phyloP scores from a whole-genome alignment of 2,329 filamentous ascomycete genomes.

The Nothophaeocryptopus gaeumannii region DNA sequence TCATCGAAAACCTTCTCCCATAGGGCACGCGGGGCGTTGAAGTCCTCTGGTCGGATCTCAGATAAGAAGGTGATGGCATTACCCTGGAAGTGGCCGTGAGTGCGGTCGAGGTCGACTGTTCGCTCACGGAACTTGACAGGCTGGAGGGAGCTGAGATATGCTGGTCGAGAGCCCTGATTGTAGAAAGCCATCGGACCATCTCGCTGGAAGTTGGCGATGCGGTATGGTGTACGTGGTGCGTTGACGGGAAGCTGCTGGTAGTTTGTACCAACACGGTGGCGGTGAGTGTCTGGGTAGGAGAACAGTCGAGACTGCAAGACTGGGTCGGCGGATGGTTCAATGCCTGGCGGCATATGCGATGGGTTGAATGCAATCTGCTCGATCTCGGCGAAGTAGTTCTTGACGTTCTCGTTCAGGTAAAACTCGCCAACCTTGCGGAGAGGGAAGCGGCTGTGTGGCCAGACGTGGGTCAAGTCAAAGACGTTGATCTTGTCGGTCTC shows the following conservation, averaged over 20 bases:
- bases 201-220: constrained; percentile 64
- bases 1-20: constrained; percentile 64
- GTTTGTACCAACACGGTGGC: constrained; percentile 57
- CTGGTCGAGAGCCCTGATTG: constrained; percentile 61
- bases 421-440: constrained; percentile 54
- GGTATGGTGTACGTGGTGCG: constrained; percentile 55
- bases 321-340: constrained; percentile 67
- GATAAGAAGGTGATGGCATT: constrained; percentile 52
- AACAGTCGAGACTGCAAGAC: constrained; percentile 68
- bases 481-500: constrained; percentile 55
- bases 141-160: constrained; percentile 55
- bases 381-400: constrained; percentile 64
- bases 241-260: constrained; percentile 59
- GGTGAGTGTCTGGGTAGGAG: constrained; percentile 66
- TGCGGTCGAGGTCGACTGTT: constrained; percentile 48
- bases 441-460: constrained; percentile 54
- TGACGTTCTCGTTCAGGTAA: constrained; percentile 53
- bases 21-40: constrained; percentile 55
- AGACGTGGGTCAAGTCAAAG: constrained; percentile 55
- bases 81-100: constrained; percentile 50
- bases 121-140: constrained; percentile 50
- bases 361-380: constrained; percentile 70
- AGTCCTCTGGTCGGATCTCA: constrained; percentile 54
- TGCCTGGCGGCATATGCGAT: constrained; percentile 63
- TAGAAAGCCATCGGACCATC: constrained; percentile 68